A percentile compares a stretch with the other conserved stretches of the same genome.
Evolutionary conservation across 371 early-diverging fungal species (phyloP).

Genomic region (Blakeslea trispora): DNA sequence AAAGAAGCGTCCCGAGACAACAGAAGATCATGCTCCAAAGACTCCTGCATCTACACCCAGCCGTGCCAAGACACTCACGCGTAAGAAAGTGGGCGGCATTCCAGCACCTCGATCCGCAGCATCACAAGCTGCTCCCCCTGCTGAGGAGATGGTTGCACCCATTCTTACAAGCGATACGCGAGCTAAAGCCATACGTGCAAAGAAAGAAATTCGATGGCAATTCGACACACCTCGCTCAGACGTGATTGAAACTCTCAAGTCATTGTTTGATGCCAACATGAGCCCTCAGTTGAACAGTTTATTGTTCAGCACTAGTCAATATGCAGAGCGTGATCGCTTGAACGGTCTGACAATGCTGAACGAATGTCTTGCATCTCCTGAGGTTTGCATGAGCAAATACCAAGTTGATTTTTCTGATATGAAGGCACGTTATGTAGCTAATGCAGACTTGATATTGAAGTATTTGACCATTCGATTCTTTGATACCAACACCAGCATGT

Average conservation of each 20-base stretch:
- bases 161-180: conserved; percentile 66
- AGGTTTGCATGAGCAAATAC: conserved; percentile 41
- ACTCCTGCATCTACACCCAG: conserved; percentile 12
- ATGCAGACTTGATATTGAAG: conserved; percentile 79
- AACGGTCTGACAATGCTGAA: conserved; percentile 68
- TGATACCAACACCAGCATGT: conserved; percentile 86
- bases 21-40: conserved; percentile 12
- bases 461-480: conserved; percentile 85
- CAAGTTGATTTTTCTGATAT: conserved; percentile 54
- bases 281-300: conserved; percentile 52
- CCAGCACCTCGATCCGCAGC: conserved; percentile 17
- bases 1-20: conserved; percentile 16
- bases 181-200: conserved; percentile 70
- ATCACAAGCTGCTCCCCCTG: conserved; percentile 22
- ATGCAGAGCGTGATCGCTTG: conserved; percentile 79
- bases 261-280: conserved; percentile 65
- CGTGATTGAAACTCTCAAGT: conserved; percentile 60
- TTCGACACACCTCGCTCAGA: conserved; percentile 79
- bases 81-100: conserved; percentile 23
- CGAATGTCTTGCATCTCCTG: conserved; percentile 57
- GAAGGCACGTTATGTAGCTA: conserved; percentile 58
- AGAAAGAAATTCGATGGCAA: conserved; percentile 76
- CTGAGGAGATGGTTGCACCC: conserved; percentile 39
- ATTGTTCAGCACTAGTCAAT: conserved; percentile 82
- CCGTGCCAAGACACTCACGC: conserved; percentile 20